A percentile compares a stretch with the other conserved stretches of the same genome.
Evolutionary conservation across 163 green algal species (phyloP).

Genomic region (Scenedesmus sp.): DNA sequence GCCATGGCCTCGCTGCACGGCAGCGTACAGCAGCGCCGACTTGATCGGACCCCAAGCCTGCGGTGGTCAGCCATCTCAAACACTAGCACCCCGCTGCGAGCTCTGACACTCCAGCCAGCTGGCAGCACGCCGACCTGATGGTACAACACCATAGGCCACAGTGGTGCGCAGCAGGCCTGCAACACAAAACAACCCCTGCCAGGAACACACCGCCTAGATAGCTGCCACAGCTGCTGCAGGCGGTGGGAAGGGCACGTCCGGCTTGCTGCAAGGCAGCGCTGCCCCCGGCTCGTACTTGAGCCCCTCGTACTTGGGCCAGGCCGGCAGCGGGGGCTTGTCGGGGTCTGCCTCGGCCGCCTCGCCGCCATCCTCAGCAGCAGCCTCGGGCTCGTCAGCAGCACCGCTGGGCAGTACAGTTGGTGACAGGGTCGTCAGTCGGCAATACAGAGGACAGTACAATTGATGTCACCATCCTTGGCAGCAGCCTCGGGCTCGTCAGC

Average conservation of each 20-base stretch:
- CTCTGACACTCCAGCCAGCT: too few relatives aligned
- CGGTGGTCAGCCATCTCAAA: too few relatives aligned
- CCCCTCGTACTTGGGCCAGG: conserved; percentile 78
- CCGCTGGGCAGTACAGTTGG: neutral
- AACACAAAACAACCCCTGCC: too few relatives aligned
- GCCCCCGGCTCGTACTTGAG: conserved; percentile 63
- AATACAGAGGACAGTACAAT: neutral
- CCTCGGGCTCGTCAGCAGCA: conserved; percentile 66
- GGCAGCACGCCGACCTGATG: too few relatives aligned
- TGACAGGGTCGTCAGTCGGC: conserved; percentile 1
- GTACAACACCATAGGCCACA: too few relatives aligned
- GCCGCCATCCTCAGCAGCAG: conserved; percentile 59
- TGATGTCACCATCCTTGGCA: conserved; percentile 56
- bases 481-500: conserved; percentile 69
- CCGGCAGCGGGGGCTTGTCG: conserved; percentile 71
- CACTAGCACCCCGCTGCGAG: too few relatives aligned
- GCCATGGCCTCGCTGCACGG: too few relatives aligned
- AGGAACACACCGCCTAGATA: neutral
- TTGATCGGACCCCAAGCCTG: too few relatives aligned
- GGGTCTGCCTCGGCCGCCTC: conserved; percentile 43
- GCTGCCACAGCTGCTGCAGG: conserved; percentile 19
- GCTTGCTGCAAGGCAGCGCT: conserved; percentile 54
- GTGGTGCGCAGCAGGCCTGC: too few relatives aligned
- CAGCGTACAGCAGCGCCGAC: too few relatives aligned
- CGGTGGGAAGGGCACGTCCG: conserved; percentile 73